A percentile compares a stretch with the other conserved stretches of the same genome.
Conservation (phyloP, 2,329 filamentous ascomycete species). For the Fusarium sacchari region DNA sequence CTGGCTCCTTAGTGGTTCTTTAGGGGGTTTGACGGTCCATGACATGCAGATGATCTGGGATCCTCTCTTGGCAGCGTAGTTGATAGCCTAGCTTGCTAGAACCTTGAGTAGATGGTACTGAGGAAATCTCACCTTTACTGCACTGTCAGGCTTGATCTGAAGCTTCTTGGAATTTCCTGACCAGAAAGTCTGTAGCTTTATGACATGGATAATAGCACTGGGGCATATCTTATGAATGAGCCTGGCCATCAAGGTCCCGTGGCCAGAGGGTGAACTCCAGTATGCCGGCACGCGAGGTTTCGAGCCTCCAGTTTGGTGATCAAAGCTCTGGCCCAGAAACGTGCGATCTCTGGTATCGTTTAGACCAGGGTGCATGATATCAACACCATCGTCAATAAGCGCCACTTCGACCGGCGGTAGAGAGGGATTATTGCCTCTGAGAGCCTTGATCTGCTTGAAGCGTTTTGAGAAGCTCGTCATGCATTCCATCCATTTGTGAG, state of each 20-base stretch:
- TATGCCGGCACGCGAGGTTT: not conserved
- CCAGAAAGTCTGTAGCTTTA: not conserved
- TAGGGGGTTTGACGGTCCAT: not conserved
- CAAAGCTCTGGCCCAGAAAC: not conserved
- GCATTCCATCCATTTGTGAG: not conserved
- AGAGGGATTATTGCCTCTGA: not conserved
- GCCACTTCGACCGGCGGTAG: not conserved
- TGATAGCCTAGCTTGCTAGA: not conserved
- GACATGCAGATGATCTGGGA: not conserved
- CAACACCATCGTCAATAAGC: not conserved
- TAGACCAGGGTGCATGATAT: not conserved
- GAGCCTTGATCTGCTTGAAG: not conserved
- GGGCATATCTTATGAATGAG: not conserved
- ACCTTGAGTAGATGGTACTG: rapidly evolving
- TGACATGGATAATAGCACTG: not conserved
- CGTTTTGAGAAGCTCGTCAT: not conserved
- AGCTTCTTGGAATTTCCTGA: not conserved
- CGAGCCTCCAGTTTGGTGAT: not conserved
- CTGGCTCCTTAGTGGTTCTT: not conserved
- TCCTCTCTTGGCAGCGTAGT: not conserved
- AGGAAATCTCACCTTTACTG: not conserved
- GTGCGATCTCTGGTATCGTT: not conserved
- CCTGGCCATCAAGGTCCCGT: not conserved
- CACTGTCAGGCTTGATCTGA: not conserved
- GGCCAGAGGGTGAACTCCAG: not conserved